Percentiles rank a stretch among this genome's conserved stretches.
phyloP scores from a whole-genome alignment of 176 grass and related monocot genomes.

The Puccinellia tenuiflora region DNA sequence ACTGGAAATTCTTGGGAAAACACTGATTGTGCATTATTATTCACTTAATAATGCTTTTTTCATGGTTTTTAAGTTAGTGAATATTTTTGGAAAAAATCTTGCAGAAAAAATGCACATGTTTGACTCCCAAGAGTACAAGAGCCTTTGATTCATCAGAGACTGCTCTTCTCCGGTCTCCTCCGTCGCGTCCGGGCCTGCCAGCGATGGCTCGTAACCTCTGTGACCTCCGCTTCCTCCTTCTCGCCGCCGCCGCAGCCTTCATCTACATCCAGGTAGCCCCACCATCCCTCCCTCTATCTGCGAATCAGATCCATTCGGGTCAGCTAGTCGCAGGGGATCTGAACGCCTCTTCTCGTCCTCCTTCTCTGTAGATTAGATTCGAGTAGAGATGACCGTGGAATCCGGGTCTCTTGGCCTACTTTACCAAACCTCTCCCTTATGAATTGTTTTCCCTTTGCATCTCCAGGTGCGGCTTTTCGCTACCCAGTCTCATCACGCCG shows the following conservation, averaged over 20 bases:
- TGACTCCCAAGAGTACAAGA: too few species aligned
- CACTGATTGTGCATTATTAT: too few species aligned
- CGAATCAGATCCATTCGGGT: background rate
- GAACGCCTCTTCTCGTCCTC: background rate
- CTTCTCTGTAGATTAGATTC: background rate
- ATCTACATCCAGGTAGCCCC: conserved; percentile 85
- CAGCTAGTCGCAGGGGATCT: background rate
- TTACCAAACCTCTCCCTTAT: background rate
- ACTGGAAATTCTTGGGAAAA: too few species aligned
- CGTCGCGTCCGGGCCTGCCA: background rate
- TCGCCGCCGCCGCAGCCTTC: conserved; percentile 53
- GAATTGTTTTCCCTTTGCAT: background rate
- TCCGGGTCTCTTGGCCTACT: background rate
- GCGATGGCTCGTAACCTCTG: conserved; percentile 53
- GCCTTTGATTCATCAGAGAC: too few species aligned
- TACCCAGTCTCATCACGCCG: conserved; percentile 74
- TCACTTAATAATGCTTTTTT: too few species aligned
- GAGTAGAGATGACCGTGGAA: background rate
- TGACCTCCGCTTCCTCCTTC: conserved; percentile 65
- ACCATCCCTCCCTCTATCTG: background rate
- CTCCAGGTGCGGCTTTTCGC: conserved; percentile 74
- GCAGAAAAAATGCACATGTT: too few species aligned
- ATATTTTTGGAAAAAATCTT: too few species aligned
- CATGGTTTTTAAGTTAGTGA: too few species aligned
- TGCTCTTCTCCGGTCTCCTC: background rate